Evolutionary conservation across 176 grass and related monocot species (phyloP), one percentile per base, ranked within the genome.

Genomic region (Carex cristatella): DNA sequence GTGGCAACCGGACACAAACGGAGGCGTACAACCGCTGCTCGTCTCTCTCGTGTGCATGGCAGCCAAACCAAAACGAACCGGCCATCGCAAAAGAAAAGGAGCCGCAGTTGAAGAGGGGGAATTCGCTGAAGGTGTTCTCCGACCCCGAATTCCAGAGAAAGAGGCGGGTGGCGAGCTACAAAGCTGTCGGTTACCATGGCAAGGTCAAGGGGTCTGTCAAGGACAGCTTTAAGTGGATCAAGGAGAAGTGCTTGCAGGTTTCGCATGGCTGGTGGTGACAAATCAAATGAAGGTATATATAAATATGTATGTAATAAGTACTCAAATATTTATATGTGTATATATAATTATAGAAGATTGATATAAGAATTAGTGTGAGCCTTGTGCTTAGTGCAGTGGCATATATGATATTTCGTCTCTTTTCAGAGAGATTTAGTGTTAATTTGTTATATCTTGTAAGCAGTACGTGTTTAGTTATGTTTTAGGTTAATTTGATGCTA

Each of bases 211-310:
- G 92, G 0, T 97, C 94, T 63, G 42, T 97, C 79, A 87, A 89
- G 57, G 92, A 87, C 87, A 94, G 92, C 90, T 91, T 97, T 89
- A 91, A 61, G 81, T 97, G 94, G 94, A 42, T 97, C 87, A 97
- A 97, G 84, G 89, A 94, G 30, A 81, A 90, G 3, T 97, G 91
- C 90, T 30, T 83, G 35, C 67, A 91, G 30, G 87, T 91, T 84
- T 84, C 92, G 67, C 62, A 94, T 70, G 94, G 94, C 35, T 91
- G 71, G 87, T 91, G 84, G 11, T 94, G 86, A 82, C 0, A 46
- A 46, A 65, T 56, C 8, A 13, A 38, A 60, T 62, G 2, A 37
- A 61, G 33, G 55, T 19, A 81, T 16, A 60, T 33, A 23, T 30
- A 18, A 16, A 4, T 73, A 81, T 16, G 37, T 33, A 23, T 30